Evolutionary conservation across 768 basidiomycete genomes (phyloP).

Genomic region (Leccinum obscurum): DNA sequence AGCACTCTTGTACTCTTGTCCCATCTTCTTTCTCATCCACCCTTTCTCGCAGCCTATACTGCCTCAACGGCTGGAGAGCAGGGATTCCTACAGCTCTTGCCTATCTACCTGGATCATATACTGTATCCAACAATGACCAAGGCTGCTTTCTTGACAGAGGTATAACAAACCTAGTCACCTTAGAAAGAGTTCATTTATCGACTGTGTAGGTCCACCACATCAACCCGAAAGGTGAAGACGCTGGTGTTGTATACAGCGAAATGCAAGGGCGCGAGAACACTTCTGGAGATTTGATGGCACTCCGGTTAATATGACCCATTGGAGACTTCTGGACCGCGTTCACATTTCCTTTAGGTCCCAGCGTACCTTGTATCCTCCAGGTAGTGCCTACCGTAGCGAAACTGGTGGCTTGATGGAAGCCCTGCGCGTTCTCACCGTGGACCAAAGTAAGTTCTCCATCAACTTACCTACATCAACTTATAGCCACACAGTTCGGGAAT

Average conservation of each 20-base stretch:
- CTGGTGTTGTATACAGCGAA: conserved; percentile 95
- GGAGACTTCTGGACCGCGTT: background rate
- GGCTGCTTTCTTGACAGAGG: conserved; percentile 74
- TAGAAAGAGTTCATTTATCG: conserved; percentile 3
- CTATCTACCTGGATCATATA: conserved; percentile 94
- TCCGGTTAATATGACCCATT: conserved; percentile 52
- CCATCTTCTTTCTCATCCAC: background rate
- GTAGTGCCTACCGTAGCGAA: conserved; percentile 92
- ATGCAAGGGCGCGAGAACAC: conserved; percentile 98
- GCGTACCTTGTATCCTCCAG: conserved; percentile 73
- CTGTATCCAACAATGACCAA: conserved; percentile 94
- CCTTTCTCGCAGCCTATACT: conserved; percentile 65
- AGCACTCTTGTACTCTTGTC: background rate
- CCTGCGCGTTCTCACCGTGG: conserved; percentile 77
- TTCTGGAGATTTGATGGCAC: conserved; percentile 85
- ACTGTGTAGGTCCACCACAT: conserved; percentile 88
- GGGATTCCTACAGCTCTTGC: conserved; percentile 82
- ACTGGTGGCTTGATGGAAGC: conserved; percentile 96
- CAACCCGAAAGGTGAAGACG: conserved; percentile 85
- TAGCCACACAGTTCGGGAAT: conserved; percentile 70
- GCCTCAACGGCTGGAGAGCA: conserved; percentile 94
- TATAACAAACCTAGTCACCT: conserved; percentile 21
- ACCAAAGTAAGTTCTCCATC: conserved; percentile 66
- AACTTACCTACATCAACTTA: conserved; percentile 17
- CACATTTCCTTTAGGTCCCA: conserved; percentile 54